Conservation (phyloP, 1,139 yeast genomes). For the Saccharomyces hybrid region DNA sequence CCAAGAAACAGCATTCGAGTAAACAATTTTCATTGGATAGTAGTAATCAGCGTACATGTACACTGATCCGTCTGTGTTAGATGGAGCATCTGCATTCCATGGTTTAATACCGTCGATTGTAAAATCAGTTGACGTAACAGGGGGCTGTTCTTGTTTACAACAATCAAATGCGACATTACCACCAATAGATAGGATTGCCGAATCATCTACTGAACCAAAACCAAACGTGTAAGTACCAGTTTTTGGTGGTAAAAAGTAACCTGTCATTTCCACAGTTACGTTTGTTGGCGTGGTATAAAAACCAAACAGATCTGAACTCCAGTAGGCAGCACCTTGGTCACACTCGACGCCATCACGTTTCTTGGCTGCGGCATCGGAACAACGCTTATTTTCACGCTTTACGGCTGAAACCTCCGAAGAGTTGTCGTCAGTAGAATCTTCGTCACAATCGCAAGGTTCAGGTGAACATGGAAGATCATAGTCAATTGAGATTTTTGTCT, state of each 20-base stretch:
- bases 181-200: constrained; percentile 26
- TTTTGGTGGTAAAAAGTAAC: constrained; percentile 23
- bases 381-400: background rate
- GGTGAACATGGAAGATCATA: constrained; percentile 13
- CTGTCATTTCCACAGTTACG: constrained; percentile 22
- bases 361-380: background rate
- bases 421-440: background rate
- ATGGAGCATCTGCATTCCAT: background rate
- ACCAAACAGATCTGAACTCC: constrained; percentile 4
- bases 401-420: background rate
- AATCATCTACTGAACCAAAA: constrained; percentile 24
- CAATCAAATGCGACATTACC: constrained; percentile 27
- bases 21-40: constrained; percentile 29
- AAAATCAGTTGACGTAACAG: constrained; percentile 3
- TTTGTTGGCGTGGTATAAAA: constrained; percentile 6
- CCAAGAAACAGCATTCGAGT: constrained; percentile 1
- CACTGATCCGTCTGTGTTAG: background rate
- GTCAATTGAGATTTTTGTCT: background rate
- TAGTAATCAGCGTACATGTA: constrained; percentile 11
- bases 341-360: background rate
- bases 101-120: constrained; percentile 11
- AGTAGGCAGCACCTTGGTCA: background rate
- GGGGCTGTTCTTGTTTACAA: constrained; percentile 17
- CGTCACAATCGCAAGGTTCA: background rate
- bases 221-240: constrained; percentile 26